Evolutionary conservation across 805 yeast genomes (phyloP).

Genomic region (Yarrowia osloensis): DNA sequence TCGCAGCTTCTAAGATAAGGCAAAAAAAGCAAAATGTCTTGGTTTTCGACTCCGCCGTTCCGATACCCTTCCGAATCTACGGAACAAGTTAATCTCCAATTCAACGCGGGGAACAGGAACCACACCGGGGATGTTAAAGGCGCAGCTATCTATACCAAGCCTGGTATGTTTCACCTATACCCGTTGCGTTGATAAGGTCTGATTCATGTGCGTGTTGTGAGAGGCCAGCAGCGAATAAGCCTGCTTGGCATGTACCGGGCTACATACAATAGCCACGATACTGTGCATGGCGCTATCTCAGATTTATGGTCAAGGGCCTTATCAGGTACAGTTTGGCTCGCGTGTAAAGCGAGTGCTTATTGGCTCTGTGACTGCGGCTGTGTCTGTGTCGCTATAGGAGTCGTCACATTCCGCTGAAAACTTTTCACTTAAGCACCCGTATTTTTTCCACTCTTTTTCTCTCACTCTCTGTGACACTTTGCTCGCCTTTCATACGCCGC

Average conservation of each 20-base stretch:
- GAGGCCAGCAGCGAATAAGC: neutral
- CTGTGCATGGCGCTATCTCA: neutral
- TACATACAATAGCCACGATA: neutral
- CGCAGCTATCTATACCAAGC: too few relatives aligned
- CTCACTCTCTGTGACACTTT: neutral
- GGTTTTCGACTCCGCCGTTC: neutral
- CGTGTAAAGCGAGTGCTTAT: neutral
- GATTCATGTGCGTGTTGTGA: conserved; percentile 3
- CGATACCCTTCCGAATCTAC: too few relatives aligned
- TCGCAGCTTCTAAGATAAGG: too few relatives aligned
- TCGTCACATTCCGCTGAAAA: neutral
- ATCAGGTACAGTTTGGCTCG: neutral
- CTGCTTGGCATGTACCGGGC: neutral
- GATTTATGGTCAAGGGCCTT: neutral
- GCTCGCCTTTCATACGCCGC: neutral
- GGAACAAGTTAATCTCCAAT: too few relatives aligned
- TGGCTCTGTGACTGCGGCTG: too few relatives aligned
- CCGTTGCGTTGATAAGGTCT: conserved; percentile 2
- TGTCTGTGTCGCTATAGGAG: too few relatives aligned
- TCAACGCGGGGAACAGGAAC: too few relatives aligned
- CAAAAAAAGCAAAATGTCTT: neutral
- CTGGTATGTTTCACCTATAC: neutral
- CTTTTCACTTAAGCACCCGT: neutral
- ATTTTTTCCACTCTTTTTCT: neutral
- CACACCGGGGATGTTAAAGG: too few relatives aligned